These are phyloP conservation scores for Hexamita inflata DNA, from an alignment of 208 protist genomes.

Conservation along the genomic window DNA sequence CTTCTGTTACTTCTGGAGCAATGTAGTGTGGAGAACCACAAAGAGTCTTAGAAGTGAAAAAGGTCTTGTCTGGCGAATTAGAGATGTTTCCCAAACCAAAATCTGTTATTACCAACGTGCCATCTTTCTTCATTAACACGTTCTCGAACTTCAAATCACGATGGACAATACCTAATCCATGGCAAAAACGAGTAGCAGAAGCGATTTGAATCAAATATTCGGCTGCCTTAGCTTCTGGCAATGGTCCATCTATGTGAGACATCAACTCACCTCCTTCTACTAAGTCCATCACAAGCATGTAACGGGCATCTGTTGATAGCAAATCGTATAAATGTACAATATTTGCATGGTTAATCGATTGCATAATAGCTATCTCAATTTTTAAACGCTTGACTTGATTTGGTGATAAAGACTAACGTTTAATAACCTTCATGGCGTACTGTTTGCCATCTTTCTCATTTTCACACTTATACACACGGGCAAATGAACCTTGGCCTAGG, in stretches of 20 bases:
- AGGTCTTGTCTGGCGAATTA: constrained; percentile 13
- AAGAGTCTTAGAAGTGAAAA: constrained; percentile 1
- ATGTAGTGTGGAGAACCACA: constrained; percentile 38
- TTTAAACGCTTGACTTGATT: neutral
- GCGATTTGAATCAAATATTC: constrained; percentile 21
- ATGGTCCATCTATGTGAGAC: neutral
- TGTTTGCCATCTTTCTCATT: neutral
- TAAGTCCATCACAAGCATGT: constrained; percentile 17
- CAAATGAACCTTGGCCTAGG: constrained; percentile 21
- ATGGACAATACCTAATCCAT: constrained; percentile 6
- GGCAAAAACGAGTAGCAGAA: neutral
- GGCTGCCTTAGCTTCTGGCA: neutral
- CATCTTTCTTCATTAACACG: neutral
- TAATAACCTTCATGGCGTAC: constrained; percentile 25
- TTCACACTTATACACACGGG: neutral
- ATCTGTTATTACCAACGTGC: neutral
- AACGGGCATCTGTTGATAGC: neutral
- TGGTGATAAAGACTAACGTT: neutral
- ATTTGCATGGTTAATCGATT: constrained; percentile 5
- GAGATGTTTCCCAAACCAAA: constrained; percentile 17
- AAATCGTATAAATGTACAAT: constrained; percentile 7
- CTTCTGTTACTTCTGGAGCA: constrained; percentile 24
- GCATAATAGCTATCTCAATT: constrained; percentile 8
- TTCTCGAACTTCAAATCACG: constrained; percentile 25
- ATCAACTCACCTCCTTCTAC: constrained; percentile 1